phyloP scores from a whole-genome alignment of 1,284 basidiomycete genomes.

The Rhodotorula sp. region DNA sequence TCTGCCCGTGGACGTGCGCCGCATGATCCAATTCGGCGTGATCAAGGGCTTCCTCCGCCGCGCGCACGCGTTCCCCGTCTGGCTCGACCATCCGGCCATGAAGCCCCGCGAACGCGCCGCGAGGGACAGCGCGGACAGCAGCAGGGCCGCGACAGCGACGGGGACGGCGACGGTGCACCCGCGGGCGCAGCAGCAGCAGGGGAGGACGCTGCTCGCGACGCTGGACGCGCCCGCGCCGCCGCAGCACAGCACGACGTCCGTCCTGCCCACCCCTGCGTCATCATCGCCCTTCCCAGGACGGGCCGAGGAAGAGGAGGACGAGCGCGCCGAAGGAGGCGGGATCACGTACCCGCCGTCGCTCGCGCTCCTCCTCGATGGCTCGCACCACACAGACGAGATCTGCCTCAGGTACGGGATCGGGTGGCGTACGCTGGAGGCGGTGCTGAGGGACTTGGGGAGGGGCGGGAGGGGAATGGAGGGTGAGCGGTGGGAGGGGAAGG shows the following conservation, averaged over 20 bases:
- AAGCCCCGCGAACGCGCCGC: background rate
- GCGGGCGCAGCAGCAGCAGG: background rate
- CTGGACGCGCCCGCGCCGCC: constrained; percentile 17
- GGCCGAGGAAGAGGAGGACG: background rate
- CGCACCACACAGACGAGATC: constrained; percentile 45
- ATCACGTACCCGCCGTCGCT: constrained; percentile 37
- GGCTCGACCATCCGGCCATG: constrained; percentile 44
- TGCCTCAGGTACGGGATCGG: constrained; percentile 36
- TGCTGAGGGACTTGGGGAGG: constrained; percentile 25
- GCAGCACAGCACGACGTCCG: background rate
- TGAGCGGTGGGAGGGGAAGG: background rate
- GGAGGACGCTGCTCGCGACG: background rate
- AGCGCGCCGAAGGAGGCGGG: no score
- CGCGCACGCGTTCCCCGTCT: constrained; percentile 87
- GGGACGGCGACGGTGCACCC: background rate
- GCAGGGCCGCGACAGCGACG: background rate
- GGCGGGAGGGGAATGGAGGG: background rate
- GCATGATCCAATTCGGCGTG: constrained; percentile 98
- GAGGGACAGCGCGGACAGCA: background rate
- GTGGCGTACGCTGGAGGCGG: constrained; percentile 30
- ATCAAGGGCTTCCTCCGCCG: constrained; percentile 96
- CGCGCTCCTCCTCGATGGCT: constrained; percentile 42
- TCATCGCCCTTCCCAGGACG: no score
- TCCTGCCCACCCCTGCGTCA: background rate
- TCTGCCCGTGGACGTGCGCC: constrained; percentile 81